phyloP scores from a whole-genome alignment of 2,329 filamentous ascomycete species.

The Zasmidium cellare region DNA sequence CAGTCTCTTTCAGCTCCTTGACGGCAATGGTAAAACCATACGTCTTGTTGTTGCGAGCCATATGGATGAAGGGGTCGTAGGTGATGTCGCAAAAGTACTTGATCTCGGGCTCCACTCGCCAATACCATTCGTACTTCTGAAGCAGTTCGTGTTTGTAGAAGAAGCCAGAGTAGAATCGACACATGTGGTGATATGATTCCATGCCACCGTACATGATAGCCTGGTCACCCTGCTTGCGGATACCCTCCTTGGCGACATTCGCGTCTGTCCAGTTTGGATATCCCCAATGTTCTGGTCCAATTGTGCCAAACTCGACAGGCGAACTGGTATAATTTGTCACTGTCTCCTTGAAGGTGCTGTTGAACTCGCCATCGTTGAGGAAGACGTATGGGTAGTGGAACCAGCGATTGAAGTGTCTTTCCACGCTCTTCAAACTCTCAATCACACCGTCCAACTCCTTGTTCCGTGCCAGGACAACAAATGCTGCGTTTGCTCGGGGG shows the following conservation, averaged over 20 bases:
- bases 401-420: slow-evolving; percentile 98
- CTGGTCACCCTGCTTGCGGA: slow-evolving; percentile 91
- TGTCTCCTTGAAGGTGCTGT: slow-evolving; percentile 86
- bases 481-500: slow-evolving; percentile 87
- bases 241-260: slow-evolving; percentile 92
- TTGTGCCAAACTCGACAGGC: slow-evolving; percentile 88
- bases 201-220: slow-evolving; percentile 99
- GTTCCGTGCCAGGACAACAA: slow-evolving; percentile 92
- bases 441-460: slow-evolving; percentile 95
- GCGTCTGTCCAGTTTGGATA: slow-evolving; percentile 95
- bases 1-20: slow-evolving; percentile 95
- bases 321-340: slow-evolving; percentile 88
- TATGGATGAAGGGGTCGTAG: slow-evolving; percentile 94
- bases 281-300: slow-evolving; percentile 88
- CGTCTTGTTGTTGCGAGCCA: slow-evolving; percentile 93
- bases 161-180: slow-evolving; percentile 98
- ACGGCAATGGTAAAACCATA: slow-evolving; percentile 99
- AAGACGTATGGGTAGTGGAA: slow-evolving; percentile 99
- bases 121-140: slow-evolving; percentile 99
- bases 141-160: slow-evolving; percentile 97
- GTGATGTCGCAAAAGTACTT: slow-evolving; percentile 99
- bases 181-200: slow-evolving; percentile 99
- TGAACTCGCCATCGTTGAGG: slow-evolving; percentile 96
- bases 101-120: slow-evolving; percentile 98
- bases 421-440: slow-evolving; percentile 95